Evolutionary conservation across 1,284 basidiomycete species (phyloP), one percentile per base, ranked within the genome.

Genomic region (Ganoderma leucocontextum): DNA sequence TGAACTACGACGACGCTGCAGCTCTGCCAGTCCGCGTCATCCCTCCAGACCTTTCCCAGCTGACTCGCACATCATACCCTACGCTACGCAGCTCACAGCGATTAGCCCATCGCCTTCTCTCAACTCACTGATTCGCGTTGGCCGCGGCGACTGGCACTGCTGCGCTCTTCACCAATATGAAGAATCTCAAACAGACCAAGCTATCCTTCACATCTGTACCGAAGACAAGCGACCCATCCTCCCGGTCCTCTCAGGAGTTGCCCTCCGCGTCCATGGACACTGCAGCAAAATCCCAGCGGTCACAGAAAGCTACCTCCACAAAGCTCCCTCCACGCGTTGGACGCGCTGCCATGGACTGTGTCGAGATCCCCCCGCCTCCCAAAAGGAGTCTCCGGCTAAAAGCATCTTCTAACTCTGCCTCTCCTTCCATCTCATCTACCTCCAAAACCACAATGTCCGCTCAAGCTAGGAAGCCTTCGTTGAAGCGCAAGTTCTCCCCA

Each of bases 401-500:
- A 41, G 12, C 64, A 6, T 22, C 55, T 39, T 19, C 17, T 41
- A 13, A 60, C n/a, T 7, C 44, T 29, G 33, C 63, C n/a, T 63
- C 72, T 9, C 58, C 70, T 9, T 35, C 44, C 6, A 64, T 66
- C 38, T 29, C 66, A 4, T 22, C 68, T 0, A 29, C 64, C 15
- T 25, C 63, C 17, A 55, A 55, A 15, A 35, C n/a, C 4, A 10
- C 55, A 33, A 17, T 61, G 13, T 15, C 62, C 17, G 36, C 64
- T 15, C 41, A 67, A 38, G 7, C 67, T 17, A 57, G 62, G 29
- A 73, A 67, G 22, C 64, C 67, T 29, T 69, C 71, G 1, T 49
- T 70, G 42, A 78, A 78, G 49, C 75, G 77, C 49, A 76, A 75
- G 60, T 60, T 70, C 10, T 68, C 70, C 12, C 60, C 61, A n/a